Conservation (phyloP, 805 yeast genomes). For the Starmerella vaccinii region DNA sequence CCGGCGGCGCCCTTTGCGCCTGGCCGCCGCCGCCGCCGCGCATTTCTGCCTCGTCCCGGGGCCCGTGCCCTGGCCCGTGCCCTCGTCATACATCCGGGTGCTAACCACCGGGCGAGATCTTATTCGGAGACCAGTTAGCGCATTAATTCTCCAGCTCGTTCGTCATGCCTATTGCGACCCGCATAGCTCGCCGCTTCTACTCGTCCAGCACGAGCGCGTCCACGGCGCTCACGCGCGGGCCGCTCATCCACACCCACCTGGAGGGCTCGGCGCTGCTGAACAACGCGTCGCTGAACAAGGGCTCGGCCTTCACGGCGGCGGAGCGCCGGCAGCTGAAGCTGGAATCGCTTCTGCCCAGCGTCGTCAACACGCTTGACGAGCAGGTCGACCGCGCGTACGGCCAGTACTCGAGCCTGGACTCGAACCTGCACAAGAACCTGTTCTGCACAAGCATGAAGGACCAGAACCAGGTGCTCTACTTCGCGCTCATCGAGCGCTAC, state of each 20-base stretch:
- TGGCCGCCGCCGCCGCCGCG: too few species aligned
- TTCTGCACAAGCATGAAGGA: conserved; percentile 84
- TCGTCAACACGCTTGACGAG: conserved; percentile 70
- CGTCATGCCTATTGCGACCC: neutral
- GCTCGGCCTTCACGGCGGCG: conserved; percentile 77
- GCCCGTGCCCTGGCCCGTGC: neutral
- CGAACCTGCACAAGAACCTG: conserved; percentile 82
- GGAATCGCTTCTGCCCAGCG: conserved; percentile 75
- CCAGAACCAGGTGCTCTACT: conserved; percentile 83
- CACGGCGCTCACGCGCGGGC: conserved; percentile 1
- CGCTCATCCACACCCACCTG: conserved; percentile 1
- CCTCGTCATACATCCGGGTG: neutral
- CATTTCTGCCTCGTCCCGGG: too few species aligned
- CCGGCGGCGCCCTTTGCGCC: too few species aligned
- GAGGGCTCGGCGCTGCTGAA: conserved; percentile 66
- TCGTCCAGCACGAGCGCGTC: conserved; percentile 3
- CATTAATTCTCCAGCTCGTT: too few species aligned
- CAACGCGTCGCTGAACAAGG: conserved; percentile 86
- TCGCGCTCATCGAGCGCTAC: conserved; percentile 76
- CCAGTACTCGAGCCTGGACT: conserved; percentile 64
- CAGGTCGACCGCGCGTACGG: conserved; percentile 86
- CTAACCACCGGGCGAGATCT: neutral
- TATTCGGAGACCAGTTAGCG: too few species aligned
- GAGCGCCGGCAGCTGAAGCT: conserved; percentile 76
- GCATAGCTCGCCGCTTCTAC: neutral